Conservation (phyloP, 768 basidiomycete species). For the Fomitopsis serialis region DNA sequence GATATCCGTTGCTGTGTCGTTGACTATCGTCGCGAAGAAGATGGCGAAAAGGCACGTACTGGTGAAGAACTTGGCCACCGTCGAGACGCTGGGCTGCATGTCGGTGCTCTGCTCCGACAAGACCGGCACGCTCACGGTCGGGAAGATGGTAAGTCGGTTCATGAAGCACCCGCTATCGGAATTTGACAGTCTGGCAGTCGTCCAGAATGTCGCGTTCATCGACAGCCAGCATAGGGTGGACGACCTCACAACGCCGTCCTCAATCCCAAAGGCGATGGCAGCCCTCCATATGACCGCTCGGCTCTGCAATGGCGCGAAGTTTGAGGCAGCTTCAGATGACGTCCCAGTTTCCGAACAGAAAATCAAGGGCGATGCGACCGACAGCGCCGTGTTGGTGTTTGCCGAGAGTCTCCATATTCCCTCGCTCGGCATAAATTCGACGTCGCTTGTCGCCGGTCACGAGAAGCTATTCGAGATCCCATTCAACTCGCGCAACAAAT, state of each 20-base stretch:
- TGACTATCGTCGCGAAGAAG: slow-evolving; percentile 35
- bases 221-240: slow-evolving; percentile 19
- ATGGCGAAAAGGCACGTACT: slow-evolving; percentile 49
- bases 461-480: slow-evolving; percentile 23
- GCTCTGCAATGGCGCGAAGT: slow-evolving; percentile 56
- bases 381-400: slow-evolving; percentile 51
- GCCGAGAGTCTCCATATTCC: slow-evolving; percentile 25
- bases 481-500: slow-evolving; percentile 56
- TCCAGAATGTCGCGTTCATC: slow-evolving; percentile 35
- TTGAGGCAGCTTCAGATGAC: slow-evolving; percentile 29
- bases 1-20: slow-evolving; percentile 48
- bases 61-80: slow-evolving; percentile 53
- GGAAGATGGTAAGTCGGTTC: slow-evolving; percentile 45
- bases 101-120: slow-evolving; percentile 52
- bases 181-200: slow-evolving; percentile 1
- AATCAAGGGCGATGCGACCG: slow-evolving; percentile 53
- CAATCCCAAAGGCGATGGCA: slow-evolving; percentile 2
- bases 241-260: slow-evolving; percentile 17
- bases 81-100: slow-evolving; percentile 63
- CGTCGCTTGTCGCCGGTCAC: slow-evolving; percentile 6
- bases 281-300: slow-evolving; percentile 36
- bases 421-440: slow-evolving; percentile 3
- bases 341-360: slow-evolving; percentile 23
- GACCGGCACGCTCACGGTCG: slow-evolving; percentile 54
- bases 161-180: background rate